phyloP scores from a whole-genome alignment of 2,329 filamentous ascomycete genomes.

The Acrocalymma vagum region DNA sequence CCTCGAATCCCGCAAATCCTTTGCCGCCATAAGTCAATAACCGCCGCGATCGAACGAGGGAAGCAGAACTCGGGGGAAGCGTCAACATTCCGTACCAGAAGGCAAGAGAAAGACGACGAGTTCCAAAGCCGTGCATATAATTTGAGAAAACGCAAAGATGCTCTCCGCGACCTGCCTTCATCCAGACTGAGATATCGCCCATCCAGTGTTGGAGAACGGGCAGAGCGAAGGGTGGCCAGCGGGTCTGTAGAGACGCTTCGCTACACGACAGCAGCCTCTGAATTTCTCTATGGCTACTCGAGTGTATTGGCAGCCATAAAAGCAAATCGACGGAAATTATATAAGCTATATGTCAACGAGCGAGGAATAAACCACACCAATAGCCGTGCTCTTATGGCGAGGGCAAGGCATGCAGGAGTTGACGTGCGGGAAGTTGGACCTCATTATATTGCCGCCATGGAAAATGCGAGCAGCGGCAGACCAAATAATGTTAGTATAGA shows the following conservation, averaged over 20 bases:
- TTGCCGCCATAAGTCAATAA: conserved; percentile 41
- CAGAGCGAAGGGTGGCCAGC: not conserved
- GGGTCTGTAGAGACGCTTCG: conserved; percentile 63
- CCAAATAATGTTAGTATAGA: conserved; percentile 74
- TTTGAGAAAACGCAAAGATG: no score
- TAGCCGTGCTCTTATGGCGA: conserved; percentile 25
- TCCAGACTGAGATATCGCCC: no score
- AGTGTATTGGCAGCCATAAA: conserved; percentile 82
- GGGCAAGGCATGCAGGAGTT: conserved; percentile 52
- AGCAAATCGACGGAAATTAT: conserved; percentile 74
- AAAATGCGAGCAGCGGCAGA: conserved; percentile 82
- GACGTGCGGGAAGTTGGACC: conserved; percentile 67
- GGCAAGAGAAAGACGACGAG: conserved; percentile 15
- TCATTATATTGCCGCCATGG: conserved; percentile 73
- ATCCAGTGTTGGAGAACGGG: no score
- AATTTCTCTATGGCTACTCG: conserved; percentile 88
- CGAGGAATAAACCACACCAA: conserved; percentile 26
- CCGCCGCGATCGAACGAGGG: conserved; percentile 41
- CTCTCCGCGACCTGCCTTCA: no score
- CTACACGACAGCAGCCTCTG: conserved; percentile 85
- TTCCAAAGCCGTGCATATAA: not conserved
- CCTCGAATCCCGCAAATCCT: conserved; percentile 22
- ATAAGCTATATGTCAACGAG: conserved; percentile 77
- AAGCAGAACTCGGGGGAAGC: no score
- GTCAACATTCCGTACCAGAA: no score